Evolutionary conservation across 106 monocot genomes (phyloP), one percentile per base, ranked within the genome.

Genomic region (Allium fistulosum): DNA sequence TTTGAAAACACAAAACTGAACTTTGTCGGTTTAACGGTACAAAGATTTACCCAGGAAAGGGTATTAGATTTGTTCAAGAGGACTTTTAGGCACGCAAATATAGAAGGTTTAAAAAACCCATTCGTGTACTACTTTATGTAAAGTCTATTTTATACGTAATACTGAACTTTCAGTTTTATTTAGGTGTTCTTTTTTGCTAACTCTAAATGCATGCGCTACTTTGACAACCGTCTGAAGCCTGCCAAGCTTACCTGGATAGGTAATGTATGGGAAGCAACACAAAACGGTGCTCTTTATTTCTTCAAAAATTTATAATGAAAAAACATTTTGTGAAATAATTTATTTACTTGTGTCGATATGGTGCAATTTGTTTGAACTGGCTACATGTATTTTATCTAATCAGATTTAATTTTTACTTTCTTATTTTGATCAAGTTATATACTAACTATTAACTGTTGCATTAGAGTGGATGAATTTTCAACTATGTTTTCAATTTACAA

Each of bases 31-130:
- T 90, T 76, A 90, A 86, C 56, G 90, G 86, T 50, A 69, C 70
- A 12, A 90, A 90, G 79, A 90, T 90, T 51, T 90, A 86, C 69
- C 90, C 83, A 7, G 86, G 86, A 8, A 90, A 74, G 76, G 90
- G 90, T 49, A 86, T 90, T 49, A 66, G 81, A 69, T 90, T 90
- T 76, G 74, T 90, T 22, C 69, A 81, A 48, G 46, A 76, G 9
- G 90, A 91, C 58, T 91, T 87, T 3, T 87, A 84, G 84, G 90
- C 83, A 61, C n/a, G 8, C 8, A 59, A 27, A 9, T 45, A 18
- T 7, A 22, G 67, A 61, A 27, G 18, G 10, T 59, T 50, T 51
- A 65, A 18, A 8, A 52, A 9, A 12, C 53, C 53, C 8, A 53
- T 53, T 8, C 8, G 12, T 16, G 11, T 12, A 58, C 17, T 10